Evolutionary conservation across 768 basidiomycete genomes (phyloP), one percentile per base, ranked within the genome.

Genomic region (Rhizopogon vinicolor): DNA sequence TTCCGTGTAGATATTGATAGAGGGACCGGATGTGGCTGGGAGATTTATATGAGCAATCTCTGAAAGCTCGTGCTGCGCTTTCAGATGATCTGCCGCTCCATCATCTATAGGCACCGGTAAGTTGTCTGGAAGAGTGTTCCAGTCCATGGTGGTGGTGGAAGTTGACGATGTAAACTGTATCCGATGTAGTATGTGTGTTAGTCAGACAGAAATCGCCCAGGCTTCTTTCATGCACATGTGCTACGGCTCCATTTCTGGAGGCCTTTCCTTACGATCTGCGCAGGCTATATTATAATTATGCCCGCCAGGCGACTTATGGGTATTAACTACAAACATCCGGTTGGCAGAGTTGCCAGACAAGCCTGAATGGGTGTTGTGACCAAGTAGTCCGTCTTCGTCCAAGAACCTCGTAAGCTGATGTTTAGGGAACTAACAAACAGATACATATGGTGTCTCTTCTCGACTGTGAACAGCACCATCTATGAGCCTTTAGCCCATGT

Each of bases 81-180:
- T 31, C 6, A 61, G 46, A 31, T 61, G 58, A 29, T 66, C 56
- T 1, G 58, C 62, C 5, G 33, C 18, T 3, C 62, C 54, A 8
- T 64, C 62, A 37, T 63, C 59, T 7, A 29, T 44, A 1, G 55
- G 53, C 1, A 61, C 56, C 5, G 57, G 57, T 12, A 59, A 44
- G 39, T 62, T 48, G 7, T 37, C 46, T n/a, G 62, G 56, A 35
- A 65, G 41, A n/a, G 56, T 7, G n/a, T 16, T 50, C 60, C 60
- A 62, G 39, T 60, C 55, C 10, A 43, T 43, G 12, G 4, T 14
- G 12, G 12, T 3, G 7, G n/a, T 40, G 14, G 5, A 6, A 40
- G n/a, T 19, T 5, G 41, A 42, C 10, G 41, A 42, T 19, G 41
- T 19, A 5, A 10, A 42, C 16, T 3, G 40, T 16, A 7, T 8